Percentiles rank a stretch among this genome's conserved stretches.
Evolutionary conservation across 2,329 filamentous ascomycete species (phyloP).

Genomic region (Trichocomaceae sp.): DNA sequence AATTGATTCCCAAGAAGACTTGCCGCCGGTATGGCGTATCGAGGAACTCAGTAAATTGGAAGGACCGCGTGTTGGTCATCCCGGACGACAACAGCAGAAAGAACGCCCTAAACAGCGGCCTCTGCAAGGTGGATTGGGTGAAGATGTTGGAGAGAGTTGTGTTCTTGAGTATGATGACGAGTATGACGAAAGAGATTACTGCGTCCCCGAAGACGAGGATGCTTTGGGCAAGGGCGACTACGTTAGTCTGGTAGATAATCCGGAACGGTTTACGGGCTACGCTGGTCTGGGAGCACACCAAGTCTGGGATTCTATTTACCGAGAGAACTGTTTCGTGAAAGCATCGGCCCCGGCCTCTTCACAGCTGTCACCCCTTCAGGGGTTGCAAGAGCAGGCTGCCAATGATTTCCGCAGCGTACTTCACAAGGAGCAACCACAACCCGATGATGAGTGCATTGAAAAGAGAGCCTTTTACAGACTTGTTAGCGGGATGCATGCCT

Average conservation of each 20-base stretch:
- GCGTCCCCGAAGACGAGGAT: conserved; percentile 89
- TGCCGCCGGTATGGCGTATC: conserved; percentile 84
- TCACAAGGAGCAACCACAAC: conserved; percentile 31
- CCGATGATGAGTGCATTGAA: conserved; percentile 86
- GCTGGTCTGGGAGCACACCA: conserved; percentile 74
- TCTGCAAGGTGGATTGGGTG: conserved; percentile 74
- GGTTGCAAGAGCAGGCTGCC: conserved; percentile 46
- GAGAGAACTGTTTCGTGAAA: conserved; percentile 86
- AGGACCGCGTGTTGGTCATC: conserved; percentile 85
- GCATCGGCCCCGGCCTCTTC: conserved; percentile 26
- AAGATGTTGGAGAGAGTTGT: conserved; percentile 86
- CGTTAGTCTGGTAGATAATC: conserved; percentile 87
- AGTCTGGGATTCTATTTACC: conserved; percentile 95
- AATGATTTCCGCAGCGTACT: conserved; percentile 57
- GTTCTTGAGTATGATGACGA: conserved; percentile 97
- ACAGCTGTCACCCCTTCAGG: conserved; percentile 31
- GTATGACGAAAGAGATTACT: conserved; percentile 94
- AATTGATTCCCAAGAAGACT: conserved; percentile 88
- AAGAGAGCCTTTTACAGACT: conserved; percentile 98
- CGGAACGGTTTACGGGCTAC: conserved; percentile 93
- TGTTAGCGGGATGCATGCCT: conserved; percentile 95
- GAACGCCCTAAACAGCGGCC: conserved; percentile 64
- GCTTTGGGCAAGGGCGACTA: conserved; percentile 86
- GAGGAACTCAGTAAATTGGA: conserved; percentile 88
- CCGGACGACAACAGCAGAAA: conserved; percentile 64